Evolutionary conservation across 176 grass and related monocot genomes (phyloP), one percentile per base, ranked within the genome.

Genomic region (Triticum dicoccoides): DNA sequence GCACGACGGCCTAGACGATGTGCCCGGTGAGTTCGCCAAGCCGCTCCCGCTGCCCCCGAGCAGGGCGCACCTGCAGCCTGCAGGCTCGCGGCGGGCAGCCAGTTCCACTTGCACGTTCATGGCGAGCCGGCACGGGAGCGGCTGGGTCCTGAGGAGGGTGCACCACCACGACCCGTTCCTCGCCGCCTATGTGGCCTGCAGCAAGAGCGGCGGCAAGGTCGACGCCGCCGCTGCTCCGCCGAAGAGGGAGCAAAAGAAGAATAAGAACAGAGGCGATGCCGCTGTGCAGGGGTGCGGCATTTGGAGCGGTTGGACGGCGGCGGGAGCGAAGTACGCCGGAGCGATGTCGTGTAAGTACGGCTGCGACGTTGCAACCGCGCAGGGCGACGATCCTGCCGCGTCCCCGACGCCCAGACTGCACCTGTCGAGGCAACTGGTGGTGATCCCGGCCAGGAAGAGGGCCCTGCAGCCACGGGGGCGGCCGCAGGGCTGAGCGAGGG

Each of bases 181-280:
- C 5, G 89, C 75, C 2, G 89, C 89, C 67, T 91, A 91, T 85
- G 47, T 91, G 47, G 76, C 61, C 20, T 91, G 81, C 81, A 47
- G 42, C 76, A 87, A 68, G 74, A 14, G 20, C n/a, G 29, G 83
- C 38, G 27, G 30, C 59, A 73, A 49, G 23, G 76, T 18, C 32
- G 32, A 24, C n/a, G n/a, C 12, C 8, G 63, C 15, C 8, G n/a
- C 12, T 18, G 62, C 17, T 12, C 34, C 10, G 25, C 37, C 0
- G n/a, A 51, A 71, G 44, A 6, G 38, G 25, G 29, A 27, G 35
- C 30, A 17, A 9, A 15, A 45, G 17, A 21, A 45, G 17, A 4
- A 37, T 5, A 41, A 11, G 65, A 20, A 9, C 15, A 20, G 1
- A 45, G 80, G 44, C 11, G 69, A 69, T 5, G 0, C 14, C 5